Base-by-base conservation (phyloP, 192 early-diverging fungal genomes). In the Linnemannia hyalina region DNA sequence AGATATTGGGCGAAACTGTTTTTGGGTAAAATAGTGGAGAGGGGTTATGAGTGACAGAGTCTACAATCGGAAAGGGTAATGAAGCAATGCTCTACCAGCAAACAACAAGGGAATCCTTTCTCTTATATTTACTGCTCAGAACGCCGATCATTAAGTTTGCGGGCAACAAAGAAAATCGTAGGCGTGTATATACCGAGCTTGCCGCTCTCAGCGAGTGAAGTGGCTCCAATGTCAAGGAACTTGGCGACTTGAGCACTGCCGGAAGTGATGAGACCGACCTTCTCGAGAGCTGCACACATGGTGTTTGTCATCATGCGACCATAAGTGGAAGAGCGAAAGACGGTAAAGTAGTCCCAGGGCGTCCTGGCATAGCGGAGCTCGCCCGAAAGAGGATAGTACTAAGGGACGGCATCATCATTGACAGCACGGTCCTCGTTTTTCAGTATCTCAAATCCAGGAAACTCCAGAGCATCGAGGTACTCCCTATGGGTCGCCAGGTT, bases 101-200 rank as follows among this genome's bases (percentile, higher is more conserved):
- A 46, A 44, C 42, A 11, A 46, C 41, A 29, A 42, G 41, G 29
- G 26, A 47, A 22, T 32, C 29, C 70, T 20, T 72, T 42, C 41
- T 29, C 8, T 72, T 36, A 42, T 72, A 72, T 72, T 72, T 72
- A 72, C 70, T 46, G 6, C 70, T 44, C 15, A 42, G 70, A 72
- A 72, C 10, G 70, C 70, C 20, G 23, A 41, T 71, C 70, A 11
- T 23, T 26, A 75, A 94, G 94, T 75, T 94, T 95, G 85, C 91
- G 87, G 47, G 91, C 93, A 79, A 92, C 89, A 75, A 95, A 93
- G 72, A 95, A 94, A 89, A 95, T 97, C 97, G 97, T 98, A 63
- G 97, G 97, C 13, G 97, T 98, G 75, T 97, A 97, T 71, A 98
- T 92, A 68, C 92, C 90, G 80, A 91, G 84, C 90, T 97, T 94